Base-by-base conservation (phyloP, 2,329 filamentous ascomycete species). In the Whalleya microplaca region DNA sequence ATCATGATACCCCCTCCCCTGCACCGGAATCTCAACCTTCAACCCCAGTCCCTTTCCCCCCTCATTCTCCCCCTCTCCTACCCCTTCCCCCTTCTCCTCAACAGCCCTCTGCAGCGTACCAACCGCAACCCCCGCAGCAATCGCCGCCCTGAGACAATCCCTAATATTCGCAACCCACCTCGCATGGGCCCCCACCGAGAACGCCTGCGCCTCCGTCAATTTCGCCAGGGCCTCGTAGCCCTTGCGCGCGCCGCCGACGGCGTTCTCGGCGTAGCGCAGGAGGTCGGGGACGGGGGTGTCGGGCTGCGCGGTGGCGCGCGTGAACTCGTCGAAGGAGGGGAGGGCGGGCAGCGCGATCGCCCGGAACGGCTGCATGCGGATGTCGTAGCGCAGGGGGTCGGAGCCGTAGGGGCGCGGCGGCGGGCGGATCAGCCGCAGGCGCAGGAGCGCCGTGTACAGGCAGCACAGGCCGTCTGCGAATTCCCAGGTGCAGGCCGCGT, bases 291-390 rank as follows among this genome's bases (percentile, higher is more conserved):
- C 73, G 2, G 74, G 62, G 5, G 70, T 69, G 16, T 76, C 74
- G 0, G 73, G 66, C 64, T 81, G 78, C 19, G 61, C 64, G 5
- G 75, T 74, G n/a, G 78, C 76, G 4, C 65, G 62, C 8, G 71
- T 64, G 59, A 90, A 91, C 14, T 86, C 83, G 6, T 85, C 83
- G 59, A 84, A 89, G 0, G 83, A 75, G 0, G 90, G 86, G 12
- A 91, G 78, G 56, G 85, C 82, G 0, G 91, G 90, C 1, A 91
- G 79, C 9, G 83, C 81, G 53, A 96, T 82, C 7, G 77, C 71
- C 1, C 88, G 78, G 67, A 96, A 96, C 0, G 92, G 91, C 66
- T 89, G 90, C 91, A 96, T 95, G 56, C 93, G 89, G 9, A 96
- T 76, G 63, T 95, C 89, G 71, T 95, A 93, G 12, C 91, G 86